phyloP scores from a whole-genome alignment of 257 asterid genomes.

The Plantago major region DNA sequence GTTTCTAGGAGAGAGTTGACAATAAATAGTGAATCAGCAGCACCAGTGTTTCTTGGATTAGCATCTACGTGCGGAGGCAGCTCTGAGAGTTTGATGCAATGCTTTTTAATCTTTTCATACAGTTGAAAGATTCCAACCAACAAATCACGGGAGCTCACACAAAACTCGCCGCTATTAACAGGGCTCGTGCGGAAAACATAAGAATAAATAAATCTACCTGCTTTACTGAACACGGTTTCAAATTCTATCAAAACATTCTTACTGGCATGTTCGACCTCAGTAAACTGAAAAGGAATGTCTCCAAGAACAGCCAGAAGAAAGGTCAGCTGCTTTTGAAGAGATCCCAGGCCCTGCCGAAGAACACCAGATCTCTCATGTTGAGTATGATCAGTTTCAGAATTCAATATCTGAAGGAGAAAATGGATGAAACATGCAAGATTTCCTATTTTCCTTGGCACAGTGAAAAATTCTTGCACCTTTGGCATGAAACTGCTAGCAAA shows the following conservation, averaged over 20 bases:
- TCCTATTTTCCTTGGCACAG: neutral
- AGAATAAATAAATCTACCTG: slow-evolving; percentile 17
- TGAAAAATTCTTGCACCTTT: neutral
- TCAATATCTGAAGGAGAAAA: slow-evolving; percentile 12
- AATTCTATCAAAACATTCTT: too few species aligned
- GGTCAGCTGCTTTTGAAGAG: too few species aligned
- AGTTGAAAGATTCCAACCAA: too few species aligned
- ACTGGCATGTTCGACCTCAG: slow-evolving; percentile 2
- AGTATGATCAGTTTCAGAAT: neutral
- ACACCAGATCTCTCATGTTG: neutral
- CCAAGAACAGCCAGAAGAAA: slow-evolving; percentile 10
- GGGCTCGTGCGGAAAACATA: slow-evolving; percentile 7
- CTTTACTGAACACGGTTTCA: neutral
- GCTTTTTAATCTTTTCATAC: slow-evolving; percentile 6
- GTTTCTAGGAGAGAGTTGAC: slow-evolving; percentile 20
- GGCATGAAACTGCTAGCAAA: neutral
- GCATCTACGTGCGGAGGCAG: too few species aligned
- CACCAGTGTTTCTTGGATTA: neutral
- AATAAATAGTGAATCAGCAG: slow-evolving; percentile 13
- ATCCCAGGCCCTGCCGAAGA: too few species aligned
- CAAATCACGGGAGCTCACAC: too few species aligned
- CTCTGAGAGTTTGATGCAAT: neutral
- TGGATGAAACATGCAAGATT: slow-evolving; percentile 1
- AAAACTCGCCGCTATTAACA: too few species aligned
- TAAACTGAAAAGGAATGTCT: neutral